Percentiles rank a stretch among this genome's conserved stretches.
Evolutionary conservation across 345 rosid genomes (phyloP).

Genomic region (Odontarrhena argentea): DNA sequence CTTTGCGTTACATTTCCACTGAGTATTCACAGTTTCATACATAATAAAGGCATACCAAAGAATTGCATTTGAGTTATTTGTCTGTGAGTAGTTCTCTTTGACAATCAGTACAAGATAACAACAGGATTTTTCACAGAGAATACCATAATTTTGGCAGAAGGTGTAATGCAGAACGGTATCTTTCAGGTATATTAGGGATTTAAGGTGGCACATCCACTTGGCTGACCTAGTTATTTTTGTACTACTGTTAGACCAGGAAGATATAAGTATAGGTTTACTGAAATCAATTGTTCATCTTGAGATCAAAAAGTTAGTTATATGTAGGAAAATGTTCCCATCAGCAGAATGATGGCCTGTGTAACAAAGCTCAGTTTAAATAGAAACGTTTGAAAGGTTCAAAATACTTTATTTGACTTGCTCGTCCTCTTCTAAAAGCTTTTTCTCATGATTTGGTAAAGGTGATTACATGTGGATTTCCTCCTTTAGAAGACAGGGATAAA

Average conservation of each 20-base stretch:
- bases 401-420: background rate
- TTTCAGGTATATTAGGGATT: conserved; percentile 60
- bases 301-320: conserved; percentile 18
- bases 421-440: background rate
- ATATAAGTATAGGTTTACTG: conserved; percentile 1
- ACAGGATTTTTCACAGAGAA: conserved; percentile 91
- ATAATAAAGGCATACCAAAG: background rate
- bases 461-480: conserved; percentile 91
- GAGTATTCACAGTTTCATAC: background rate
- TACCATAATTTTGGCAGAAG: conserved; percentile 93
- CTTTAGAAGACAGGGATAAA: conserved; percentile 78
- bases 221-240: background rate
- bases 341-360: background rate
- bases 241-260: conserved; percentile 6
- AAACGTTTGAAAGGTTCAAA: background rate
- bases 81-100: conserved; percentile 46
- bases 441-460: conserved; percentile 51
- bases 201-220: conserved; percentile 10
- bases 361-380: conserved; percentile 1
- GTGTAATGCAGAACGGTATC: conserved; percentile 81
- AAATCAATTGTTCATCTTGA: background rate
- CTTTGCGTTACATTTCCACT: background rate
- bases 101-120: conserved; percentile 73
- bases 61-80: conserved; percentile 8
- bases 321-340: background rate